These are phyloP conservation scores for Lactarius hengduanensis DNA, from an alignment of 768 basidiomycete species.

Conservation along the genomic window DNA sequence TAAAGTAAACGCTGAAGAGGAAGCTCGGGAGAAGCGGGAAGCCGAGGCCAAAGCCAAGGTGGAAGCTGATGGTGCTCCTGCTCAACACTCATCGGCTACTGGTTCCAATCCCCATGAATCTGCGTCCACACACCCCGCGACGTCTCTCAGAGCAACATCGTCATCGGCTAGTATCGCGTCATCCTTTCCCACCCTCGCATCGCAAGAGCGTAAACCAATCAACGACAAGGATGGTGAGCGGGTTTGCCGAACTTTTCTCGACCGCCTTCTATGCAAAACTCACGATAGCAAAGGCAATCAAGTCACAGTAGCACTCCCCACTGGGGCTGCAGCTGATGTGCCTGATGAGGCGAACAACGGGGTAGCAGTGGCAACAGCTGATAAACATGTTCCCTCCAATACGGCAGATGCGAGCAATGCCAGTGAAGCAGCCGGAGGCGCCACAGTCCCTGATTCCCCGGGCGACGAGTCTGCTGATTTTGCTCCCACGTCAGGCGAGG, in stretches of 20 bases:
- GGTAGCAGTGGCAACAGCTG: not conserved
- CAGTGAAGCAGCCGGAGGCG: not conserved
- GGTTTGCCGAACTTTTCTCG: not conserved
- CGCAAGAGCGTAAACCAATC: not conserved
- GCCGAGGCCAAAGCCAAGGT: not conserved
- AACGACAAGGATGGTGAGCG: slow-evolving; percentile 8
- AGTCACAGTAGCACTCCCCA: not conserved
- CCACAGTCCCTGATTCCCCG: not conserved
- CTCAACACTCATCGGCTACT: not conserved
- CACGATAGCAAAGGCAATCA: not conserved
- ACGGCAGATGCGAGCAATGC: not conserved
- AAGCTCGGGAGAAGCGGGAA: not conserved
- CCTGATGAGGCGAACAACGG: not conserved
- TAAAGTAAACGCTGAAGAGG: not conserved
- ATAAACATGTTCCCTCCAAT: not conserved
- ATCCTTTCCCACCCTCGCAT: slow-evolving; percentile 8
- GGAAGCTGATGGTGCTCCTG: not conserved
- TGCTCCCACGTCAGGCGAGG: not conserved
- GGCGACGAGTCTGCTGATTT: not conserved
- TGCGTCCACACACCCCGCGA: not conserved
- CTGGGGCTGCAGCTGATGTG: not conserved
- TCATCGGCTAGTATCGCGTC: slow-evolving; percentile 1
- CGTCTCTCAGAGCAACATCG: not conserved
- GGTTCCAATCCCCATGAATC: not conserved
- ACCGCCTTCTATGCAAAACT: not conserved